These are phyloP conservation scores for Parmales sp. DNA, from an alignment of 108 stramenopile species.

Conservation along the genomic window DNA sequence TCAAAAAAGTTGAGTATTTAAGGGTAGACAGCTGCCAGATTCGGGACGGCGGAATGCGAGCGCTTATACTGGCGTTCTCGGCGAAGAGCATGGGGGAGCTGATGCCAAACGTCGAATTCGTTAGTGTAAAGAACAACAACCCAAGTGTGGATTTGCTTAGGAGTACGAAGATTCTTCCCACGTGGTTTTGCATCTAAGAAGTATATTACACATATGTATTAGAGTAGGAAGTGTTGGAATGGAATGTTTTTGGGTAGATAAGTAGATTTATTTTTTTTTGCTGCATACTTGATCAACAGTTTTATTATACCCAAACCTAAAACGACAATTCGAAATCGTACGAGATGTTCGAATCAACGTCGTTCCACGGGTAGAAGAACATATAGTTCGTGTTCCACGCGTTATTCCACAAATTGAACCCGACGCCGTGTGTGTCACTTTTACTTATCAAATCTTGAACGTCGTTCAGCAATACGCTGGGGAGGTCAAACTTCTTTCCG, in stretches of 20 bases:
- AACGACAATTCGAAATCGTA: too few species aligned
- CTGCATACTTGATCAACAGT: too few species aligned
- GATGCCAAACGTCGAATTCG: not conserved
- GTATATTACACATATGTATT: too few species aligned
- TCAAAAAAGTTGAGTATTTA: not conserved
- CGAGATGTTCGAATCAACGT: not conserved
- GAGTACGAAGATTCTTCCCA: too few species aligned
- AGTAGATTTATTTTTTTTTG: too few species aligned
- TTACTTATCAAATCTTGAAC: not conserved
- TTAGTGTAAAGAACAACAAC: not conserved
- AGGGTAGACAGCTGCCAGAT: conserved; percentile 7
- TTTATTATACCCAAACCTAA: too few species aligned
- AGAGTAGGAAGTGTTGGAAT: too few species aligned
- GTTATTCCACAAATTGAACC: not conserved
- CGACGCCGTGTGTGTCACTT: not conserved
- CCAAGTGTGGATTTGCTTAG: not conserved
- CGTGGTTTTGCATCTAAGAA: too few species aligned
- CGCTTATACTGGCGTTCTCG: not conserved
- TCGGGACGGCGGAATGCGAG: not conserved
- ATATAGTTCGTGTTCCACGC: not conserved
- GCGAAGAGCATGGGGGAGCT: not conserved
- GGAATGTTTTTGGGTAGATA: too few species aligned
- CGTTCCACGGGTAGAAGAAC: not conserved
- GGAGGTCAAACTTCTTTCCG: not conserved
- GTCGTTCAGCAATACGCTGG: not conserved